Percentiles rank a stretch among this genome's conserved stretches.
These are phyloP conservation scores for Solanum etuberosum DNA, from an alignment of 257 asterid species.

Conservation along the genomic window DNA sequence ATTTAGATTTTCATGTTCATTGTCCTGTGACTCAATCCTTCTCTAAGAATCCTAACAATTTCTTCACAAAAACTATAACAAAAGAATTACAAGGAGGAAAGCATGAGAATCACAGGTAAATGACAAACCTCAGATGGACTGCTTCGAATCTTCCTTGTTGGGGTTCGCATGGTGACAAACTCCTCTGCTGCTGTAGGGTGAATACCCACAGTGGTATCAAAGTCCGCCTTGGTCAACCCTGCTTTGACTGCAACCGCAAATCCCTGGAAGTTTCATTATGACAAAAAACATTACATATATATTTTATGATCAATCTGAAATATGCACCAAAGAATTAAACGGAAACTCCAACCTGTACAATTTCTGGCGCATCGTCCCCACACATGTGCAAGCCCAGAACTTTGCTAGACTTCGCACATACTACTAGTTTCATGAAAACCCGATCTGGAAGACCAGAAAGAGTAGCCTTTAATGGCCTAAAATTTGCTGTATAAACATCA, in stretches of 20 bases:
- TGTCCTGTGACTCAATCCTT: no score
- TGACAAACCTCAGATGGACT: conserved; percentile 49
- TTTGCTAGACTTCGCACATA: conserved; percentile 68
- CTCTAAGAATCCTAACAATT: neutral
- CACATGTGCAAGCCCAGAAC: conserved; percentile 91
- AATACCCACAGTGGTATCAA: conserved; percentile 84
- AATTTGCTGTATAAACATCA: conserved; percentile 75
- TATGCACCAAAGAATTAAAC: neutral
- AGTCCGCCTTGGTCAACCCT: conserved; percentile 84
- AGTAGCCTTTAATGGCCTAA: conserved; percentile 91
- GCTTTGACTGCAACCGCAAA: conserved; percentile 93
- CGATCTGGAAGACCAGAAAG: conserved; percentile 95
- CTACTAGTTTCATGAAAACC: conserved; percentile 78
- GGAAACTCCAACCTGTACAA: conserved; percentile 50
- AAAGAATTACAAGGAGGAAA: neutral
- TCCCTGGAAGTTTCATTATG: conserved; percentile 43
- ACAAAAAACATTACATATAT: neutral
- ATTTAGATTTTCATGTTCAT: no score
- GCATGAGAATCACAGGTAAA: neutral
- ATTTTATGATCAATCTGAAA: neutral
- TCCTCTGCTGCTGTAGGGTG: conserved; percentile 99
- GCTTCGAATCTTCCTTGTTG: conserved; percentile 66
- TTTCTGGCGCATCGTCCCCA: conserved; percentile 93
- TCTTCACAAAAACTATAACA: neutral
- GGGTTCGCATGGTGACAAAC: conserved; percentile 92